A percentile compares a stretch with the other conserved stretches of the same genome.
These are phyloP conservation scores for Tetraselmis striata DNA, from an alignment of 139 green algal genomes.

Conservation along the genomic window DNA sequence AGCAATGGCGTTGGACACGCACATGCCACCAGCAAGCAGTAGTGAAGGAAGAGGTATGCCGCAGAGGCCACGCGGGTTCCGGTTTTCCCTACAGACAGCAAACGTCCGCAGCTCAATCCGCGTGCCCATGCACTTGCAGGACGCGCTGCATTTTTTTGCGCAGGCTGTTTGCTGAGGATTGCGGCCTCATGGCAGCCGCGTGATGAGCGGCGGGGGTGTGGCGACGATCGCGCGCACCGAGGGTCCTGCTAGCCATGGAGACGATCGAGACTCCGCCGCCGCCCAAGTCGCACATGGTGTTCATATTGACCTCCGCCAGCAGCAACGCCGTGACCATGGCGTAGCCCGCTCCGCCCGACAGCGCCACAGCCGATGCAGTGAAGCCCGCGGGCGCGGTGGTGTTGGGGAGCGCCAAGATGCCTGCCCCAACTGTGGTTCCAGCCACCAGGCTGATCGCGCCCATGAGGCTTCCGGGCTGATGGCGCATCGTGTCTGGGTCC, in stretches of 20 bases:
- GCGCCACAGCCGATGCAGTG: constrained; percentile 26
- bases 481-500: constrained; percentile 23
- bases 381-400: constrained; percentile 46
- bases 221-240: too few relatives aligned
- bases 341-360: constrained; percentile 17
- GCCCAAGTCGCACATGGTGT: constrained; percentile 47
- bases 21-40: constrained; percentile 65
- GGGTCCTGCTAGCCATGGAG: neutral
- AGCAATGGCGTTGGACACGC: neutral
- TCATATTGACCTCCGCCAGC: constrained; percentile 51
- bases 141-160: too few relatives aligned
- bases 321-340: constrained; percentile 43
- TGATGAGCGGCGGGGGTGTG: too few relatives aligned
- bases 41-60: constrained; percentile 69
- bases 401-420: constrained; percentile 58
- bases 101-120: too few relatives aligned
- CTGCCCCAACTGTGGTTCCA: constrained; percentile 61
- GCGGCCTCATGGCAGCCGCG: too few relatives aligned
- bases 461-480: constrained; percentile 34
- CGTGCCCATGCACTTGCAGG: constrained; percentile 30
- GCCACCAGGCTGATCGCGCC: constrained; percentile 39
- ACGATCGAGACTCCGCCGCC: constrained; percentile 13
- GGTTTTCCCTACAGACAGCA: constrained; percentile 40
- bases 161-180: too few relatives aligned
- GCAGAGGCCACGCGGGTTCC: constrained; percentile 25